Evolutionary conservation across 139 green algal genomes (phyloP), one percentile per base, ranked within the genome.

Genomic region (Gonium pectorale): DNA sequence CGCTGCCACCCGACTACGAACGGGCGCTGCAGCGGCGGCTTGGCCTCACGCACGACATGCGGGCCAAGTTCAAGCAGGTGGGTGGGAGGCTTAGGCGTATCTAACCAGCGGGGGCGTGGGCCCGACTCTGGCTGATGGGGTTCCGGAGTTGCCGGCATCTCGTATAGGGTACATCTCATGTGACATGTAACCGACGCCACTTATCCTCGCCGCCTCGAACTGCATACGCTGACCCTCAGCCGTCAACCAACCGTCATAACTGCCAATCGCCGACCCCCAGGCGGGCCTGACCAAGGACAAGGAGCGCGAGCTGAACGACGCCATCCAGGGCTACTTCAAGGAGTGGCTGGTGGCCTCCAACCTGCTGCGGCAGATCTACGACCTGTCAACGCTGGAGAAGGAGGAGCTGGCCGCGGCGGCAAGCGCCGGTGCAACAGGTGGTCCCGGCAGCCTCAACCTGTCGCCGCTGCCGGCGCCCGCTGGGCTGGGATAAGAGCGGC

Each of bases 1-100:
- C 85, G 13, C 93, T 98, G 79, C 96, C 96, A n/a, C 70, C 87
- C n/a, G 86, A 86, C 2, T 98, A 97, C 87, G 91, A 94, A 67
- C 79, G 79, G 2, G 94, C 95, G 1, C 93, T 98, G 88, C 89
- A 96, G 77, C 52, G 85, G 64, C 96, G 96, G 87, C 94, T 97
- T 31, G 74, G 80, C 43, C 89, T 93, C 38, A 95, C 97, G 38
- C 86, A 91, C 24, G 89, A 95, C 31, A 87, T 99, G 62, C 85
- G 95, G 17, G 56, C 35, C 38, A 69, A 79, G 46, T 88, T 91
- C 83, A 87, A 88, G 27, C 83, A 91, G 87, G 87, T 90, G 60
- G 7, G 85, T 7, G 40, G n/a, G n/a, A n/a, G n/a, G n/a, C n/a
- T n/a, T n/a, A n/a, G n/a, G n/a, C n/a, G n/a, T n/a, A n/a, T n/a